A percentile compares a stretch with the other conserved stretches of the same genome.
Conservation (phyloP, 352 stramenopile genomes). For the Globisporangium solare region DNA sequence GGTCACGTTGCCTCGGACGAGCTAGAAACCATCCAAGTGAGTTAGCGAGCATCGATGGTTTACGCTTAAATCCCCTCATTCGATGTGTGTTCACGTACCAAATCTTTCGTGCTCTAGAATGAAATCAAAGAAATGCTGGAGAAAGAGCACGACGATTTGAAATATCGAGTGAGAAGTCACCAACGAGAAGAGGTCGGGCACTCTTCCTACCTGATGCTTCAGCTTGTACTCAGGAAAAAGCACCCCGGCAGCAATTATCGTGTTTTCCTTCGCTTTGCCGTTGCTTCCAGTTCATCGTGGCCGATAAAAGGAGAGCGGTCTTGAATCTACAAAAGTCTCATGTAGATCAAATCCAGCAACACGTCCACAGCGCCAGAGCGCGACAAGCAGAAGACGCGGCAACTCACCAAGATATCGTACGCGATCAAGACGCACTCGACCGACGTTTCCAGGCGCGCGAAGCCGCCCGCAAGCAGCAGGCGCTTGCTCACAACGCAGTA, state of each 20-base stretch:
- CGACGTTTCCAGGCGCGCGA: conserved; percentile 16
- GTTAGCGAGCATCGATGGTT: not conserved
- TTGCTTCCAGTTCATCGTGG: conserved; percentile 5
- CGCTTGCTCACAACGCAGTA: conserved; percentile 17
- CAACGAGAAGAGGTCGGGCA: conserved; percentile 21
- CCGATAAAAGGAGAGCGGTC: conserved; percentile 20
- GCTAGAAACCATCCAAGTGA: conserved; percentile 21
- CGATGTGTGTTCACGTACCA: too few relatives aligned
- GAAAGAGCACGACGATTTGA: conserved; percentile 20
- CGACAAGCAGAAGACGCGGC: not conserved
- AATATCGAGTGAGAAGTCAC: conserved; percentile 12
- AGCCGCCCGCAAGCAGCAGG: conserved; percentile 15
- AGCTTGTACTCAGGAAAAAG: too few relatives aligned
- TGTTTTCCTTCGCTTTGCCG: not conserved
- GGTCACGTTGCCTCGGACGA: conserved; percentile 9
- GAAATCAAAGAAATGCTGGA: conserved; percentile 20
- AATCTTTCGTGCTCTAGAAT: conserved; percentile 5
- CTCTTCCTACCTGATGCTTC: too few relatives aligned
- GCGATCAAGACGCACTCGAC: conserved; percentile 22
- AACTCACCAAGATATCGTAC: conserved; percentile 4
- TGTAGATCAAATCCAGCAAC: conserved; percentile 26
- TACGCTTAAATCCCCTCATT: too few relatives aligned
- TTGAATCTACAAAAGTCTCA: conserved; percentile 24
- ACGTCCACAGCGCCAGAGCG: conserved; percentile 6
- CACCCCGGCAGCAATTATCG: too few relatives aligned